Base-by-base conservation (phyloP, 306 rosid genomes). In the Ceratonia siliqua region DNA sequence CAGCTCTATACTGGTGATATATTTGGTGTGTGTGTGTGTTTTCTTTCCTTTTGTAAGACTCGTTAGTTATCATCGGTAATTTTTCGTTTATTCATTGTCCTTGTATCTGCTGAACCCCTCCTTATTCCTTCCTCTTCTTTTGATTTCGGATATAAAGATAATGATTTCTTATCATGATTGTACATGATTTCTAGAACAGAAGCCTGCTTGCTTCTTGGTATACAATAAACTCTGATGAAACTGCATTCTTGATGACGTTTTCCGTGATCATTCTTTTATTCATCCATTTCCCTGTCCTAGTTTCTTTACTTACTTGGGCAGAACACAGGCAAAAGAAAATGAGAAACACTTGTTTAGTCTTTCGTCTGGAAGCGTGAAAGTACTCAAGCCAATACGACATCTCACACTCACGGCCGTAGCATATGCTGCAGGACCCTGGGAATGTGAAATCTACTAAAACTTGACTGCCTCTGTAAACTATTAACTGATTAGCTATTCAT, bases 131-230 rank as follows among this genome's bases (percentile, higher is more conserved):
- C 17, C 27, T 20, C 30, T 72, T 32, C 7, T 28, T 28, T 21
- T 56, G 24, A 33, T 43, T 83, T 48, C 59, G 59, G 33, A 46
- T 24, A 28, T 52, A 67, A 24, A 1, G 17, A 66, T 54, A 55
- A 25, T 52, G 73, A 68, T 73, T 50, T 66, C 55, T 58, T 67
- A 59, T 57, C 50, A 71, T 54, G 58, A 18, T 6, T 6, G 2
- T 18, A 52, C 2, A 52, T 9, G 58, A 52, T 8, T 11, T 56
- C 38, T 67, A 24, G 1, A 33, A 70, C 35, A 50, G 52, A 53
- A 69, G 27, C 25, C 56, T 65, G 71, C 33, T 42, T 38, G 38
- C 39, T 68, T 21, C 38, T 12, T 80, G 72, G 41, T 41, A 41
- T 50, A 17, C 30, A 48, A 27, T 67, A 65, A 55, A 33, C 7